A percentile compares a stretch with the other conserved stretches of the same genome.
phyloP scores from a whole-genome alignment of 352 stramenopile genomes.

The Globisporangium acanthophoron region DNA sequence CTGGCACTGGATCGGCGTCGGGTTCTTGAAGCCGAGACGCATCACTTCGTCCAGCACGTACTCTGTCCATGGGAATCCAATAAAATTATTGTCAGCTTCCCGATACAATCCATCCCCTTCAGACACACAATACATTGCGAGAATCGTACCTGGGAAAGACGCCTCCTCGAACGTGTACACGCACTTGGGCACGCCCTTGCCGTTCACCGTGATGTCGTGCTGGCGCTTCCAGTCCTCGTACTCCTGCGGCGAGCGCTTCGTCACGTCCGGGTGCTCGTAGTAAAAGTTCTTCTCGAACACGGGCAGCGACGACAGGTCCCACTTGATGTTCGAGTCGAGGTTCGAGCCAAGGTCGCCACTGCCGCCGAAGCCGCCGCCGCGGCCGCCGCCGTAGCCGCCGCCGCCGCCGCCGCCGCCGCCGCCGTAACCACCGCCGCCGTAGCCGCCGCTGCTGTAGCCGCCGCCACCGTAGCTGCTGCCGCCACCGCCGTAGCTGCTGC shows the following conservation, averaged over 20 bases:
- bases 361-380: slow-evolving; percentile 24
- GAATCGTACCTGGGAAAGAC: slow-evolving; percentile 70
- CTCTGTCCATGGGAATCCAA: slow-evolving; percentile 32
- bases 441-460: slow-evolving; percentile 22
- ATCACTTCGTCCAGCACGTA: slow-evolving; percentile 98
- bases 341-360: slow-evolving; percentile 82
- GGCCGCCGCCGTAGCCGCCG: slow-evolving; percentile 26
- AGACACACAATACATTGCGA: background rate
- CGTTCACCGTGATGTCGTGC: slow-evolving; percentile 93
- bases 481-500: slow-evolving; percentile 18
- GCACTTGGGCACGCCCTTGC: slow-evolving; percentile 97
- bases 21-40: slow-evolving; percentile 94
- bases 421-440: slow-evolving; percentile 28
- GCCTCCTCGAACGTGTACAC: slow-evolving; percentile 94
- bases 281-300: slow-evolving; percentile 99
- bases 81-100: background rate
- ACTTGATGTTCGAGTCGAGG: slow-evolving; percentile 93
- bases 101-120: background rate
- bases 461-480: slow-evolving; percentile 25
- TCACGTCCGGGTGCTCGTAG: slow-evolving; percentile 97
- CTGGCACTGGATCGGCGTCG: slow-evolving; percentile 92
- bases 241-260: slow-evolving; percentile 85
- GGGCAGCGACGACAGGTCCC: slow-evolving; percentile 91
- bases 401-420: slow-evolving; percentile 22
- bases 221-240: slow-evolving; percentile 90